phyloP scores from a whole-genome alignment of 2,329 filamentous ascomycete species.

The Zelopaecilomyces penicillatus region DNA sequence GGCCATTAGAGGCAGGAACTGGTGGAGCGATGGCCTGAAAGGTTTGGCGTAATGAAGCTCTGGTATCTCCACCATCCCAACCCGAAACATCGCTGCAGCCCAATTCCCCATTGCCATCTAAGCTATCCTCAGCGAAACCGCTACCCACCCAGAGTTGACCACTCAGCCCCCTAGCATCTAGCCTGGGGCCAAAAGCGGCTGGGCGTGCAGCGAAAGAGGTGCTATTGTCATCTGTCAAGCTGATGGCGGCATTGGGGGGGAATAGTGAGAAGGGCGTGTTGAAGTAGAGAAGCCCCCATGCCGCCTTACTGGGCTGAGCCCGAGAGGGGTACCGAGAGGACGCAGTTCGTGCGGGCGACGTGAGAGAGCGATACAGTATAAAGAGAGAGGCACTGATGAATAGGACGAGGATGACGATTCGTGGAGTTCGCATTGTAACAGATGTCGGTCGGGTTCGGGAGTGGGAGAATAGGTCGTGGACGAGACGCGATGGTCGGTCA shows the following conservation, averaged over 20 bases:
- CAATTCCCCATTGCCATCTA: conserved; percentile 70
- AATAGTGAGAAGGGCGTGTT: conserved; percentile 78
- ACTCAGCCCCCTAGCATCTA: conserved; percentile 70
- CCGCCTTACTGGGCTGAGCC: conserved; percentile 15
- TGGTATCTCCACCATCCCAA: conserved; percentile 59
- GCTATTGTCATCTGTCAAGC: conserved; percentile 93
- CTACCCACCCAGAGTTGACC: conserved; percentile 90
- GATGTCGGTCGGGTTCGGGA: conserved; percentile 1
- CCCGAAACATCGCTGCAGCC: conserved; percentile 92
- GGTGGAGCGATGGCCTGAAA: conserved; percentile 21
- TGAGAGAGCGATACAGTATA: conserved; percentile 45
- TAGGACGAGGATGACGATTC: conserved; percentile 45
- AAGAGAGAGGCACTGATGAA: conserved; percentile 47
- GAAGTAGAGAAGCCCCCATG: conserved; percentile 54
- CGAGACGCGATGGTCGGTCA: not conserved
- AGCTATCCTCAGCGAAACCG: conserved; percentile 74
- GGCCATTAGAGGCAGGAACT: conserved; percentile 11
- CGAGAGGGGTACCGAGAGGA: conserved; percentile 15
- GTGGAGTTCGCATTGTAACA: conserved; percentile 44
- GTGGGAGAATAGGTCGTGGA: not conserved
- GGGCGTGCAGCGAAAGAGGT: conserved; percentile 92
- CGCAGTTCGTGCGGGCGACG: conserved; percentile 24
- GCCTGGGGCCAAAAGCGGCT: conserved; percentile 78
- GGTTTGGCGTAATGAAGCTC: conserved; percentile 33
- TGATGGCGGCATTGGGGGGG: conserved; percentile 90